Evolutionary conservation across 2,329 filamentous ascomycete species (phyloP).

Genomic region (Cladosporium sp.): DNA sequence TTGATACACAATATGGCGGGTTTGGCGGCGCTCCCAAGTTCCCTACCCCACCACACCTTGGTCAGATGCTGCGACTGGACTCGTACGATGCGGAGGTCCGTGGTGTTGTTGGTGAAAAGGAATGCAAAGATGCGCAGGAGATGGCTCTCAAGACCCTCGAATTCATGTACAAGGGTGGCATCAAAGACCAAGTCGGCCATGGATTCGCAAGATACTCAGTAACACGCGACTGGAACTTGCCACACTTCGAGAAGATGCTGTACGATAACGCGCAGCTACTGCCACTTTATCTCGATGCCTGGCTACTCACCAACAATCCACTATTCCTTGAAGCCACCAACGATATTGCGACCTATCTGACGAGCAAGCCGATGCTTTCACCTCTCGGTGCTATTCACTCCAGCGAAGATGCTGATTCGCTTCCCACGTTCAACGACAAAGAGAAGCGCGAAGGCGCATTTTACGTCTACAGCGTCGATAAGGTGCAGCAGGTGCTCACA

Average conservation of each 20-base stretch:
- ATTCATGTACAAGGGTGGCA: constrained; percentile 68
- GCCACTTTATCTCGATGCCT: constrained; percentile 80
- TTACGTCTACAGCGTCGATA: constrained; percentile 88
- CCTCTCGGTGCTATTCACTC: constrained; percentile 74
- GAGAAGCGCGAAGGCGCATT: constrained; percentile 89
- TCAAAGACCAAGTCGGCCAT: constrained; percentile 71
- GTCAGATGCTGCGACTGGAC: constrained; percentile 72
- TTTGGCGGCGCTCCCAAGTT: constrained; percentile 80
- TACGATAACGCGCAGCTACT: constrained; percentile 88
- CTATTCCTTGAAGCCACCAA: constrained; percentile 75
- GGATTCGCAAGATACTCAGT: constrained; percentile 84
- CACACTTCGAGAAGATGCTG: constrained; percentile 96
- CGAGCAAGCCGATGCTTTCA: constrained; percentile 63
- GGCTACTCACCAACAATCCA: constrained; percentile 61
- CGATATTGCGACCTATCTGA: constrained; percentile 84
- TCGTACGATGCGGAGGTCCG: constrained; percentile 68
- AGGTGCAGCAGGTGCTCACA: constrained; percentile 74
- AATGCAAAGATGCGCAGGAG: constrained; percentile 66
- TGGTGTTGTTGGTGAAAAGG: constrained; percentile 81
- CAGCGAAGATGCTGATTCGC: constrained; percentile 86
- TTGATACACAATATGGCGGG: constrained; percentile 72
- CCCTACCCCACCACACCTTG: constrained; percentile 77
- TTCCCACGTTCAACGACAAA: constrained; percentile 66
- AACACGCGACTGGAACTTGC: constrained; percentile 86
- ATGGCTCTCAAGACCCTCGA: constrained; percentile 81